These are phyloP conservation scores for Pilaira anomala DNA, from an alignment of 192 early-diverging fungal genomes.

Conservation along the genomic window DNA sequence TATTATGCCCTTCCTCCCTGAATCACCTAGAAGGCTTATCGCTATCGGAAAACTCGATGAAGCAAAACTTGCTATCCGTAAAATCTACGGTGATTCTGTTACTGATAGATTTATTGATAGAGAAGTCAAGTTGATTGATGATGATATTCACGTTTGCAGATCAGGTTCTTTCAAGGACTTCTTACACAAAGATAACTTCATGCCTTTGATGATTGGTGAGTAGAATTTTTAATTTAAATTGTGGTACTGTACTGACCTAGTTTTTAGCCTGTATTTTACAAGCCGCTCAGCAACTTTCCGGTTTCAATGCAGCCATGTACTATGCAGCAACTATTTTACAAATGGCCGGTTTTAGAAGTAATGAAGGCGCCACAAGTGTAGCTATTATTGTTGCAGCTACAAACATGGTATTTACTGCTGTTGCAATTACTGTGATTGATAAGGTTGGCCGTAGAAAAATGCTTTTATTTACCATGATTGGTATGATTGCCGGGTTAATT, in stretches of 20 bases:
- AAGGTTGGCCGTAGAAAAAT: slow-evolving; percentile 44
- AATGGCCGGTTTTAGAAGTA: slow-evolving; percentile 49
- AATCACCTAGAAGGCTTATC: slow-evolving; percentile 44
- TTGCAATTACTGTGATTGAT: slow-evolving; percentile 48
- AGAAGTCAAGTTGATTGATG: slow-evolving; percentile 32
- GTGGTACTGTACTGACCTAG: neutral
- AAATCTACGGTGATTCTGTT: slow-evolving; percentile 18
- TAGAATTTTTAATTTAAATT: neutral
- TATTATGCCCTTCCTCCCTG: slow-evolving; percentile 35
- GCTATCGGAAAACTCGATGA: slow-evolving; percentile 34
- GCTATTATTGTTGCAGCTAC: slow-evolving; percentile 46
- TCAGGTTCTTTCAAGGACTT: slow-evolving; percentile 40
- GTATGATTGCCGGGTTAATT: slow-evolving; percentile 40
- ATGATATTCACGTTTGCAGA: slow-evolving; percentile 26
- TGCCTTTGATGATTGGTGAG: slow-evolving; percentile 42
- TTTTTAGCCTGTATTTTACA: slow-evolving; percentile 42
- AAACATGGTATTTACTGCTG: slow-evolving; percentile 38
- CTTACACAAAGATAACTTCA: slow-evolving; percentile 20
- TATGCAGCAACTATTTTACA: slow-evolving; percentile 52
- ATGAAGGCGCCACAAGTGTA: slow-evolving; percentile 41
- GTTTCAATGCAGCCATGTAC: slow-evolving; percentile 54
- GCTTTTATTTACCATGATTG: slow-evolving; percentile 43
- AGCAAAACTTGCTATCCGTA: slow-evolving; percentile 19
- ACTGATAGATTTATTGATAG: slow-evolving; percentile 25
- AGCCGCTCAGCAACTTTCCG: slow-evolving; percentile 46